A percentile compares a stretch with the other conserved stretches of the same genome.
These are phyloP conservation scores for Epichloe sp. DNA, from an alignment of 2,329 filamentous ascomycete genomes.

Conservation along the genomic window DNA sequence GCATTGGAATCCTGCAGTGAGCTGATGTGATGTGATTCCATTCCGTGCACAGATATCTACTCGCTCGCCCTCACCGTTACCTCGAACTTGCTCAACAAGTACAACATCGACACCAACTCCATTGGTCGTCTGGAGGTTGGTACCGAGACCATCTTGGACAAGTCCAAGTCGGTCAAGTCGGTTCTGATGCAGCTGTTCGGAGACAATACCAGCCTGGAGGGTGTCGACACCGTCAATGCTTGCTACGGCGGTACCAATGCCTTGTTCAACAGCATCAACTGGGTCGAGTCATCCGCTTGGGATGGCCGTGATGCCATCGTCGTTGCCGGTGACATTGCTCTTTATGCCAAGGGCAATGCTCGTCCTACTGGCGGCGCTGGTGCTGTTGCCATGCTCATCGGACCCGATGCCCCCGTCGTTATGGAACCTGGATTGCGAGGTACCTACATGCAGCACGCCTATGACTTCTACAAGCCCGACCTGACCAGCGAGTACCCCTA, in stretches of 20 bases:
- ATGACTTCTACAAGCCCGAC: conserved; percentile 87
- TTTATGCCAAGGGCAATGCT: conserved; percentile 73
- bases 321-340: conserved; percentile 68
- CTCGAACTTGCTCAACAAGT: conserved; percentile 68
- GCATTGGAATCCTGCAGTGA: background rate
- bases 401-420: conserved; percentile 63
- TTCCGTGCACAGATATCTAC: conserved; percentile 57
- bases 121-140: conserved; percentile 75
- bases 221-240: conserved; percentile 71
- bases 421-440: conserved; percentile 69
- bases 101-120: conserved; percentile 65
- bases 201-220: conserved; percentile 74
- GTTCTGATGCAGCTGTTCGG: conserved; percentile 79
- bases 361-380: conserved; percentile 72
- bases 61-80: conserved; percentile 68
- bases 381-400: conserved; percentile 65
- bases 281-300: conserved; percentile 78
- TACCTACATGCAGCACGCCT: conserved; percentile 70
- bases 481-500: conserved; percentile 77
- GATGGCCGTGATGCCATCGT: conserved; percentile 73
- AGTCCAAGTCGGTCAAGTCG: conserved; percentile 84
- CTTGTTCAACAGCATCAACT: conserved; percentile 72
- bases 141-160: conserved; percentile 76
- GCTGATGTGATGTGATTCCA: conserved; percentile 2
- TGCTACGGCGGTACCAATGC: conserved; percentile 83